These are phyloP conservation scores for Aspergillus costaricaensis DNA, from an alignment of 2,329 filamentous ascomycete species.

Conservation along the genomic window DNA sequence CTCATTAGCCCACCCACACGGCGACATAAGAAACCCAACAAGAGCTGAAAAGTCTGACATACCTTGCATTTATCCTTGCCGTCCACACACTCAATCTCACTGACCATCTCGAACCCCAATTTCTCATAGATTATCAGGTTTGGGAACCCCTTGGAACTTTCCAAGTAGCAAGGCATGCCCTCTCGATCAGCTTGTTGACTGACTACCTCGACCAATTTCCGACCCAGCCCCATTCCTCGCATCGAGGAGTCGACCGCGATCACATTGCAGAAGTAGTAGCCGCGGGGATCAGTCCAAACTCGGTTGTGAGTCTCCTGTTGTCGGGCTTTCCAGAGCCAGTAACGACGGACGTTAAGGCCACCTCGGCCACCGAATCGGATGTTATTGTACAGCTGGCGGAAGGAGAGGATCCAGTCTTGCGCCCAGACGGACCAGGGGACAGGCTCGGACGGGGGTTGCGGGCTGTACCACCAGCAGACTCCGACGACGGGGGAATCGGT, in stretches of 20 bases:
- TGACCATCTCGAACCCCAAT: slow-evolving; percentile 67
- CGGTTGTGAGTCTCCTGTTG: slow-evolving; percentile 63
- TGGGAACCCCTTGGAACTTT: slow-evolving; percentile 67
- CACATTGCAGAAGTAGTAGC: slow-evolving; percentile 78
- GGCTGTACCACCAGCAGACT: slow-evolving; percentile 71
- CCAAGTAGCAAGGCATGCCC: slow-evolving; percentile 67
- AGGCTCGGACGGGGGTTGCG: slow-evolving; percentile 50
- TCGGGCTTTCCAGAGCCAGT: slow-evolving; percentile 71
- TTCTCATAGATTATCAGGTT: slow-evolving; percentile 71
- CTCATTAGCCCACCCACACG: slow-evolving; percentile 6
- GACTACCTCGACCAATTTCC: slow-evolving; percentile 64
- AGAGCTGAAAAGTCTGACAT: slow-evolving; percentile 12
- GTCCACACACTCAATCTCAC: slow-evolving; percentile 68
- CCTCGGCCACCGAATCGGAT: slow-evolving; percentile 65
- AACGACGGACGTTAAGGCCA: slow-evolving; percentile 66
- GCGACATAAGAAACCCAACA: background rate
- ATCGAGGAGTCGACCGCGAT: slow-evolving; percentile 67
- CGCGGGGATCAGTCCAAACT: slow-evolving; percentile 65
- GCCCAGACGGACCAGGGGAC: slow-evolving; percentile 64
- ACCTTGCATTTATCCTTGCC: slow-evolving; percentile 58
- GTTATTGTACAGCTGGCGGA: slow-evolving; percentile 68
- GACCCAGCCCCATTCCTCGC: slow-evolving; percentile 68
- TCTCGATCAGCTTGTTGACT: slow-evolving; percentile 65
- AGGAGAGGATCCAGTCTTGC: slow-evolving; percentile 66
- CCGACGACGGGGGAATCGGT: slow-evolving; percentile 58